Evolutionary conservation across 2,329 filamentous ascomycete species (phyloP).

Genomic region (Diaporthe ampelina): DNA sequence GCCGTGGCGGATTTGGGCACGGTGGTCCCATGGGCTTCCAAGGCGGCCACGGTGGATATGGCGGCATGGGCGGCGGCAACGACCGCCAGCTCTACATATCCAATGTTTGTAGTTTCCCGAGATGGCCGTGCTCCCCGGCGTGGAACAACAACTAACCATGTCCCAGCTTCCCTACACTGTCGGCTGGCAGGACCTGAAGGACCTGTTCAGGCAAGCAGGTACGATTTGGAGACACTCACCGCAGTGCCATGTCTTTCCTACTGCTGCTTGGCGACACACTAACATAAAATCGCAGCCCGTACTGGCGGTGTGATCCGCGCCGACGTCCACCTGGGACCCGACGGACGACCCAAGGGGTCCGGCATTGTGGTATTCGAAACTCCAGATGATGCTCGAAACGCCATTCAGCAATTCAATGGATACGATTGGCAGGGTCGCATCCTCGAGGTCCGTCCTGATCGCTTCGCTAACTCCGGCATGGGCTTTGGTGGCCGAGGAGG

Average conservation of each 20-base stretch:
- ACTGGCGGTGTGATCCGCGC: conserved; percentile 90
- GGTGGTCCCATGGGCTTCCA: conserved; percentile 55
- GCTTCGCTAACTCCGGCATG: conserved; percentile 78
- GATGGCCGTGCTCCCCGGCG: not conserved
- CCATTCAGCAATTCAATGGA: conserved; percentile 97
- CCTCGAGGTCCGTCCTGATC: conserved; percentile 95
- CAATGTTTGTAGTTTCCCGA: conserved; percentile 75
- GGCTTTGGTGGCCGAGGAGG: conserved; percentile 72
- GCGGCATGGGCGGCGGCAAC: conserved; percentile 70
- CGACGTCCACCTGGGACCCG: conserved; percentile 92
- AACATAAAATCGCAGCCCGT: conserved; percentile 57
- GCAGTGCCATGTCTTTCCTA: conserved; percentile 5
- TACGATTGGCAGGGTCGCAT: conserved; percentile 98
- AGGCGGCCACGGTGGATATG: conserved; percentile 69
- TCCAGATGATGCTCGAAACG: conserved; percentile 91
- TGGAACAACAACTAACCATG: conserved; percentile 45
- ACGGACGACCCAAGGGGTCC: conserved; percentile 95
- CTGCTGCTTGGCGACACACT: not conserved
- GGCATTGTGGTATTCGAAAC: conserved; percentile 98
- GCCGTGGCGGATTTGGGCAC: conserved; percentile 62
- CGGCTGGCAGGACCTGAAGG: conserved; percentile 99
- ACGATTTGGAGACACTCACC: conserved; percentile 58
- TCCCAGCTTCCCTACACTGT: conserved; percentile 93
- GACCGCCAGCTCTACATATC: conserved; percentile 96
- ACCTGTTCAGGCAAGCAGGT: conserved; percentile 98